Conservation (phyloP, 768 basidiomycete species). For the Auriscalpium vulgare region DNA sequence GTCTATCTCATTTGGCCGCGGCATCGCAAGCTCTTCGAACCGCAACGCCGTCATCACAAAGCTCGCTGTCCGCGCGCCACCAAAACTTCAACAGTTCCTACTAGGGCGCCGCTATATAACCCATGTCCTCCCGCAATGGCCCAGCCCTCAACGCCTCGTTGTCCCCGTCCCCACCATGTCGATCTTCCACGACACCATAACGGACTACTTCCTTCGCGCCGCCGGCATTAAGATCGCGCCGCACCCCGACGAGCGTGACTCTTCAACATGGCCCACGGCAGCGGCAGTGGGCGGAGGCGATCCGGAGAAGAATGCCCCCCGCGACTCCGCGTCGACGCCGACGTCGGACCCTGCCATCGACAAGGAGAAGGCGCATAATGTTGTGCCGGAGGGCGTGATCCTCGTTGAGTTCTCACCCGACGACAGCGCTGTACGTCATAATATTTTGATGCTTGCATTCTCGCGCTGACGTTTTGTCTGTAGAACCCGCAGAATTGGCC, state of each 20-base stretch:
- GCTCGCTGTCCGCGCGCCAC: too few relatives aligned
- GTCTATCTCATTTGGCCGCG: too few relatives aligned
- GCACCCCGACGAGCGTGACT: neutral
- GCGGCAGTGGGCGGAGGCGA: neutral
- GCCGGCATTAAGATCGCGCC: neutral
- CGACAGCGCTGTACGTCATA: neutral
- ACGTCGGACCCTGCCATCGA: neutral
- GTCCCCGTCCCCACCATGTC: too few relatives aligned
- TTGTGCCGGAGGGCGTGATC: neutral
- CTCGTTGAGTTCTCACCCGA: neutral
- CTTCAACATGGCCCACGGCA: neutral
- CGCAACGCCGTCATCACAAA: too few relatives aligned
- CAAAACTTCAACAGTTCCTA: too few relatives aligned
- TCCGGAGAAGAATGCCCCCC: neutral
- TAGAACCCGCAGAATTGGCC: conserved; percentile 18
- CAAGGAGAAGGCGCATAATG: neutral
- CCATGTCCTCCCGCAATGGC: too few relatives aligned
- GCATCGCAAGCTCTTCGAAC: too few relatives aligned
- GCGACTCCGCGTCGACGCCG: neutral
- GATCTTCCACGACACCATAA: neutral
- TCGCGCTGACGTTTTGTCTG: neutral
- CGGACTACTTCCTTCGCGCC: neutral
- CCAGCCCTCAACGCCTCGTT: too few relatives aligned
- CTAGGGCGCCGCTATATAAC: too few relatives aligned
- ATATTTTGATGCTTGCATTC: neutral